These are phyloP conservation scores for Fusarium sp. DNA, from an alignment of 2,329 filamentous ascomycete genomes.

Conservation along the genomic window DNA sequence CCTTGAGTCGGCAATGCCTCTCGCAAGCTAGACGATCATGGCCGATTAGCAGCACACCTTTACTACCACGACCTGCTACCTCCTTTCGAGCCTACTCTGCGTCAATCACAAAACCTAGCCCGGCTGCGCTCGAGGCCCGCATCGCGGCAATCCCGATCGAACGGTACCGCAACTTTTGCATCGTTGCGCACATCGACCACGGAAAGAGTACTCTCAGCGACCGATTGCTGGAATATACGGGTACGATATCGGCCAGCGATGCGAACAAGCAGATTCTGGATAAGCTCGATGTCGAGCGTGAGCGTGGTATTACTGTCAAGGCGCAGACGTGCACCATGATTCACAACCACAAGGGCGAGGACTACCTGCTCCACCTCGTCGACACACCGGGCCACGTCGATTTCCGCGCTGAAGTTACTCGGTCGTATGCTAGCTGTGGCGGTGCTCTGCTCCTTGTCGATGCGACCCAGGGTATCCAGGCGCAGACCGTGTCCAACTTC, in stretches of 20 bases:
- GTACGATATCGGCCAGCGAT: slow-evolving; percentile 83
- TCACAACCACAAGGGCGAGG: slow-evolving; percentile 83
- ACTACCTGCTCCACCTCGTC: slow-evolving; percentile 94
- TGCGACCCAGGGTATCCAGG: slow-evolving; percentile 95
- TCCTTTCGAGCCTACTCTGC: slow-evolving; percentile 19
- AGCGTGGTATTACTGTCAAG: slow-evolving; percentile 97
- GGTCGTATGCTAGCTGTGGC: slow-evolving; percentile 95
- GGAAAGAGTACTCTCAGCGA: slow-evolving; percentile 97
- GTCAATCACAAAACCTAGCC: slow-evolving; percentile 43
- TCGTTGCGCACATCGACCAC: slow-evolving; percentile 98
- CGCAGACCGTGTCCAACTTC: slow-evolving; percentile 98
- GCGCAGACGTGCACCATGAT: slow-evolving; percentile 99
- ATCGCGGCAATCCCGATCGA: slow-evolving; percentile 81
- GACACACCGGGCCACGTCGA: slow-evolving; percentile 98
- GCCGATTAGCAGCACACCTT: slow-evolving; percentile 3
- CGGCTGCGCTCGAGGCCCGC: slow-evolving; percentile 54
- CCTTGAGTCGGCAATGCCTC: slow-evolving; percentile 50
- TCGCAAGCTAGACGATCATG: slow-evolving; percentile 35
- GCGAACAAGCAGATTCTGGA: slow-evolving; percentile 95
- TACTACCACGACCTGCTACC: not conserved
- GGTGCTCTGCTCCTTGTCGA: slow-evolving; percentile 93
- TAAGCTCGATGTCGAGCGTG: slow-evolving; percentile 94
- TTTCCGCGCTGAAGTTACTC: slow-evolving; percentile 93
- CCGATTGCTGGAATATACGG: slow-evolving; percentile 89
- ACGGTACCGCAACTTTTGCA: slow-evolving; percentile 94